Evolutionary conservation across 352 stramenopile genomes (phyloP).

Genomic region (Globisporangium spiculum): DNA sequence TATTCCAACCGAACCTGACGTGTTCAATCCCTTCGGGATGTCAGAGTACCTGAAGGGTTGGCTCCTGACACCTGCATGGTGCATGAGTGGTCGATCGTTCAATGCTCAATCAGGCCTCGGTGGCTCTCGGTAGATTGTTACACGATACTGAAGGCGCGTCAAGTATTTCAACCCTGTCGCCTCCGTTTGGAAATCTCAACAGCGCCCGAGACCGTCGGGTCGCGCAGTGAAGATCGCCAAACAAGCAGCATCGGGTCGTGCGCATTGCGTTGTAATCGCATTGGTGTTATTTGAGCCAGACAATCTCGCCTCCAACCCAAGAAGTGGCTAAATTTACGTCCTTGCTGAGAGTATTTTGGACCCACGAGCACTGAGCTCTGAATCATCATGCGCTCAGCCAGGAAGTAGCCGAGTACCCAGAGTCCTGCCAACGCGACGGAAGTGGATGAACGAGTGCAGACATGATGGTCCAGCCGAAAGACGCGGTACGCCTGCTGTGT

Average conservation of each 20-base stretch:
- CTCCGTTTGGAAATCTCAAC: neutral
- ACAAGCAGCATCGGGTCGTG: neutral
- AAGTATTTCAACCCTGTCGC: neutral
- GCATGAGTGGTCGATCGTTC: neutral
- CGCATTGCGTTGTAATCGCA: neutral
- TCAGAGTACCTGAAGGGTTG: neutral
- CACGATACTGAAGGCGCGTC: neutral
- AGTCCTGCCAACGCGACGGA: neutral
- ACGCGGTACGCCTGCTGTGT: conserved; percentile 3
- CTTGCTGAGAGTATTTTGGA: neutral
- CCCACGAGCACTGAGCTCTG: neutral
- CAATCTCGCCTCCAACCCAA: neutral
- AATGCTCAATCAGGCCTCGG: neutral
- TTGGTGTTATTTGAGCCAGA: neutral
- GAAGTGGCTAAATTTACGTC: neutral
- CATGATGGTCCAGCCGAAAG: conserved; percentile 12
- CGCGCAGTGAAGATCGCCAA: neutral
- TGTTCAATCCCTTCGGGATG: neutral
- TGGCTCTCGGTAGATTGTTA: neutral
- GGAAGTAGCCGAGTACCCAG: neutral
- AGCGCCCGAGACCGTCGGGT: neutral
- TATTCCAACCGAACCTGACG: neutral
- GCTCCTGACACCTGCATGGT: neutral
- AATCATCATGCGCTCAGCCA: neutral
- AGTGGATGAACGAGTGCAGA: neutral